A percentile compares a stretch with the other conserved stretches of the same genome.
phyloP scores from a whole-genome alignment of 495 filamentous ascomycete species.

The Neurospora terricola region DNA sequence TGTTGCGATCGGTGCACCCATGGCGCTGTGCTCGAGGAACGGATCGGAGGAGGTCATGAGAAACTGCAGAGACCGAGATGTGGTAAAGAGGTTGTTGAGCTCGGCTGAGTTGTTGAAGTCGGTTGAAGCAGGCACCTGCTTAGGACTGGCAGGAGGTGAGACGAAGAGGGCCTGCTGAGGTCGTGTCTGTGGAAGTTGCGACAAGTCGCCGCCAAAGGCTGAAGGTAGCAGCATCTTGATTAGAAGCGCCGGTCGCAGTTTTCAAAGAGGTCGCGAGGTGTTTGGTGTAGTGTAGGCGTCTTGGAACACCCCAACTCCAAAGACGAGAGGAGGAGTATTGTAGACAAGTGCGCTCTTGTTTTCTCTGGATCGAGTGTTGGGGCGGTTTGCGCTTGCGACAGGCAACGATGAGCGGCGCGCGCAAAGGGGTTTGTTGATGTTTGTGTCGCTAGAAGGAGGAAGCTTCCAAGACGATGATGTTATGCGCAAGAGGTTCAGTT shows the following conservation, averaged over 20 bases:
- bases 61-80: slow-evolving; percentile 63
- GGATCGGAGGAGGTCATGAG: slow-evolving; percentile 43
- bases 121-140: slow-evolving; percentile 42
- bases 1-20: slow-evolving; percentile 14
- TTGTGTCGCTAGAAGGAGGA: not conserved
- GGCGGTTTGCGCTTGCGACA: not conserved
- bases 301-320: not conserved
- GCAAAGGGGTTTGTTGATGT: not conserved
- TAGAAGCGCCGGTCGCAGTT: not conserved
- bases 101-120: slow-evolving; percentile 42
- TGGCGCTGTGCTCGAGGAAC: slow-evolving; percentile 19
- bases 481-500: not conserved
- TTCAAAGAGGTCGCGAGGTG: not conserved
- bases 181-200: slow-evolving; percentile 36
- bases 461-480: not conserved
- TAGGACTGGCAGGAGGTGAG: slow-evolving; percentile 53
- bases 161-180: slow-evolving; percentile 50
- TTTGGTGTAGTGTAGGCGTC: not conserved
- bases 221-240: slow-evolving; percentile 58
- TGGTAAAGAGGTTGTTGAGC: slow-evolving; percentile 51
- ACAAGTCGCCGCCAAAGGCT: slow-evolving; percentile 58
- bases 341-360: not conserved
- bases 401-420: not conserved
- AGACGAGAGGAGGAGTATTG: not conserved
- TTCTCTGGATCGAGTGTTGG: not conserved